Evolutionary conservation across 257 asterid genomes (phyloP).

Genomic region (Solanum chiquidenum): DNA sequence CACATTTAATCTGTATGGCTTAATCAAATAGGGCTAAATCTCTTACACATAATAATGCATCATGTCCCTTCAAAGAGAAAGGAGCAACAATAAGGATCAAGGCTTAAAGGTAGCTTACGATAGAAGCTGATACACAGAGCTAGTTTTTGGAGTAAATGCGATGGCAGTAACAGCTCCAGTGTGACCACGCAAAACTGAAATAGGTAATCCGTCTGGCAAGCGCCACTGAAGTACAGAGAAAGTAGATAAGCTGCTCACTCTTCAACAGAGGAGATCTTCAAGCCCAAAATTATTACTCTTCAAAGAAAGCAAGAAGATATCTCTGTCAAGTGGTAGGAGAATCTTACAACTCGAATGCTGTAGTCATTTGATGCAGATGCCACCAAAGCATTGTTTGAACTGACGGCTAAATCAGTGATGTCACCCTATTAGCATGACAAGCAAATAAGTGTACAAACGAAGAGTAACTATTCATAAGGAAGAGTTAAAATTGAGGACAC

Average conservation of each 20-base stretch:
- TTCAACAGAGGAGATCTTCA: not conserved
- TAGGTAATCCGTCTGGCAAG: conserved; percentile 83
- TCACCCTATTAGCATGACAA: conserved; percentile 51
- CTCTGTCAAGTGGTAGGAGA: conserved; percentile 7
- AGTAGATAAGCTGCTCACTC: not conserved
- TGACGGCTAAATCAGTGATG: conserved; percentile 90
- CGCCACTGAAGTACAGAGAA: conserved; percentile 67
- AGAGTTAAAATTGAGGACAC: not conserved
- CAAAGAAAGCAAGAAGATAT: conserved; percentile 16
- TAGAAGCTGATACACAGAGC: conserved; percentile 60
- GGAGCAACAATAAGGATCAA: not conserved
- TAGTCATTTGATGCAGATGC: conserved; percentile 96
- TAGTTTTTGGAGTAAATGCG: conserved; percentile 80
- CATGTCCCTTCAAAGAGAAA: not conserved
- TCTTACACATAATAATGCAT: not conserved
- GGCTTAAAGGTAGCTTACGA: conserved; percentile 54
- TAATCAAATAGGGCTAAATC: not conserved
- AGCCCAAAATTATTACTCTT: conserved; percentile 1
- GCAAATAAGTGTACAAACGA: not conserved
- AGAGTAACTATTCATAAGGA: not conserved
- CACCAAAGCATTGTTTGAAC: conserved; percentile 74
- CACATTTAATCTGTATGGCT: not conserved
- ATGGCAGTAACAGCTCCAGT: conserved; percentile 93
- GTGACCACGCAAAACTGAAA: conserved; percentile 95
- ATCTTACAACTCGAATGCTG: conserved; percentile 93